Evolutionary conservation across 495 filamentous ascomycete genomes (phyloP).

Genomic region (Bombardia bombarda): DNA sequence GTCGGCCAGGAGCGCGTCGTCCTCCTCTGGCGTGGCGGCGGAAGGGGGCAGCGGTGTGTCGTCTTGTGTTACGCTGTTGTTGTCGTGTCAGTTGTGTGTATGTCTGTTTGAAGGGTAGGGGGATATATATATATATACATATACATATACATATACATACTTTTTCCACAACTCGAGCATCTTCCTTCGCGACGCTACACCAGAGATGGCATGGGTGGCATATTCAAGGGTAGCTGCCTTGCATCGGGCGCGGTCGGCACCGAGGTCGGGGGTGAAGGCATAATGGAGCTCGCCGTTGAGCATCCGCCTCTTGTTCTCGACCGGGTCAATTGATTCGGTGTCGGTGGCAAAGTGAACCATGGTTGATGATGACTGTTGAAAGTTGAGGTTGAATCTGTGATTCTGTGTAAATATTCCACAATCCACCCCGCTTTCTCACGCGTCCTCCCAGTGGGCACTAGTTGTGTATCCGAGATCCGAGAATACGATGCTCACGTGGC

Average conservation of each 20-base stretch:
- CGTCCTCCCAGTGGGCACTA: too few relatives aligned
- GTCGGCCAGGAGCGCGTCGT: constrained; percentile 49
- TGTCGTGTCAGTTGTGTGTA: not conserved
- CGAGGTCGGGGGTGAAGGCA: constrained; percentile 38
- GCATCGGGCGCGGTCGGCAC: constrained; percentile 50
- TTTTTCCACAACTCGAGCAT: constrained; percentile 64
- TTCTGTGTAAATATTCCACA: too few relatives aligned
- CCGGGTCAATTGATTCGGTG: constrained; percentile 12
- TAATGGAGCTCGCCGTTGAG: constrained; percentile 44
- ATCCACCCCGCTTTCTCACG: too few relatives aligned
- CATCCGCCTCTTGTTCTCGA: constrained; percentile 42
- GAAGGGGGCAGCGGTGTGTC: constrained; percentile 52
- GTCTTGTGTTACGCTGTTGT: constrained; percentile 50
- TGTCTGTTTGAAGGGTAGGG: too few relatives aligned
- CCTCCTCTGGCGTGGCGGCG: constrained; percentile 44
- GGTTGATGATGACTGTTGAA: too few relatives aligned
- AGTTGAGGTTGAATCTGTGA: too few relatives aligned
- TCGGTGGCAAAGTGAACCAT: too few relatives aligned
- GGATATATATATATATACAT: not conserved
- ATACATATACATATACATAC: constrained; percentile 40
- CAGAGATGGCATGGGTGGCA: constrained; percentile 42
- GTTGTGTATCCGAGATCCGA: too few relatives aligned
- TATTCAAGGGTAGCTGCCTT: constrained; percentile 50
- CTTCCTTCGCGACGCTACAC: constrained; percentile 47
- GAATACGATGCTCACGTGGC: too few relatives aligned